These are phyloP conservation scores for Penicillium salamii DNA, from an alignment of 495 filamentous ascomycete species.

Conservation along the genomic window DNA sequence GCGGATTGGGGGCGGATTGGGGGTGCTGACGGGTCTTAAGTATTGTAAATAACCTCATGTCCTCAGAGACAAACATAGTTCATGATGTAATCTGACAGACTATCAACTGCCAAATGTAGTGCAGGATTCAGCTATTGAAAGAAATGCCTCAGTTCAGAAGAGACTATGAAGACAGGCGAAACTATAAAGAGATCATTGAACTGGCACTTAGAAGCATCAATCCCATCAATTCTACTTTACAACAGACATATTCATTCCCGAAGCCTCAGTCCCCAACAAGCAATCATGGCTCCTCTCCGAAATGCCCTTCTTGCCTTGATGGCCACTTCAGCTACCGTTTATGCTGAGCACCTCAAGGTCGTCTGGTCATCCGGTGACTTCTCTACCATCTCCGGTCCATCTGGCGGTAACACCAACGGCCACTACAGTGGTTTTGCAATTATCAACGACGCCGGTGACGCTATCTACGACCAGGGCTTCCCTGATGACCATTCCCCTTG, in stretches of 20 bases:
- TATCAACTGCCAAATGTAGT: neutral
- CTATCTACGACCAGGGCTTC: constrained; percentile 15
- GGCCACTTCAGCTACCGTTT: constrained; percentile 8
- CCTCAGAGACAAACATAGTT: neutral
- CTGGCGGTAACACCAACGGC: constrained; percentile 13
- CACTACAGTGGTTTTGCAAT: constrained; percentile 16
- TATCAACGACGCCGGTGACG: constrained; percentile 14
- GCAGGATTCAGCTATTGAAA: neutral
- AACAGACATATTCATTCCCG: neutral
- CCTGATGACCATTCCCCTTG: constrained; percentile 15
- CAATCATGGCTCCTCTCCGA: constrained; percentile 11
- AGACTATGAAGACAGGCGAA: neutral
- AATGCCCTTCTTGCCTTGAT: constrained; percentile 10
- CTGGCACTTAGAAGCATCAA: too few species aligned
- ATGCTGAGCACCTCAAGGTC: constrained; percentile 17
- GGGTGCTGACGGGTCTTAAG: neutral
- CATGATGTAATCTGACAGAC: neutral
- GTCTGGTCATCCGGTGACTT: constrained; percentile 17
- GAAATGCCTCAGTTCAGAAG: neutral
- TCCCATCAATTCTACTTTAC: too few species aligned
- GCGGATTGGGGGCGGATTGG: neutral
- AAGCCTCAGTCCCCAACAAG: neutral
- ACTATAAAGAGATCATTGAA: too few species aligned
- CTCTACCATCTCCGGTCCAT: constrained; percentile 15
- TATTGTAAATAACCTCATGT: neutral